A percentile compares a stretch with the other conserved stretches of the same genome.
These are phyloP conservation scores for Rhodotorula kratochvilovae DNA, from an alignment of 768 basidiomycete genomes.

Conservation along the genomic window DNA sequence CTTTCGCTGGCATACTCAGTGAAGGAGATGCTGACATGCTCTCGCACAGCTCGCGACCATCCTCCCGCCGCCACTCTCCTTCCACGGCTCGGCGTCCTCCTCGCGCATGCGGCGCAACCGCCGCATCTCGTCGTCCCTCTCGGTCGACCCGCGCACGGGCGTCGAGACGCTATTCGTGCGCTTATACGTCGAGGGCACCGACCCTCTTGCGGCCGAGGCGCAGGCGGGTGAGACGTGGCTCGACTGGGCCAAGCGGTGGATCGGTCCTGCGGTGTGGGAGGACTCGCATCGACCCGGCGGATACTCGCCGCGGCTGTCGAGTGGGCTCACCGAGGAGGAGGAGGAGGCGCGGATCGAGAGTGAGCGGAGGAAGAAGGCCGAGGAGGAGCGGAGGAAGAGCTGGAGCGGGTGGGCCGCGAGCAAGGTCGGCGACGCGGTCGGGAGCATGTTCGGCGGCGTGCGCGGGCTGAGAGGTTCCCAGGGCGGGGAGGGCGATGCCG, in stretches of 20 bases:
- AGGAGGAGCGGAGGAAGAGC: slow-evolving; percentile 1
- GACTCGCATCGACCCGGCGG: slow-evolving; percentile 19
- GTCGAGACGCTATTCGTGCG: slow-evolving; percentile 31
- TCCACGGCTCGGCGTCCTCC: slow-evolving; percentile 23
- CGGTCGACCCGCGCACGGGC: slow-evolving; percentile 21
- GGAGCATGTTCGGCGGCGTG: not conserved
- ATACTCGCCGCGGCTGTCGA: slow-evolving; percentile 8
- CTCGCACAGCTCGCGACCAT: slow-evolving; percentile 11
- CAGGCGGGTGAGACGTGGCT: slow-evolving; percentile 10
- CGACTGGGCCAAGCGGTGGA: slow-evolving; percentile 31
- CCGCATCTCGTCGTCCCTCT: slow-evolving; percentile 13
- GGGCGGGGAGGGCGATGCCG: not conserved
- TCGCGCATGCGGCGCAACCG: slow-evolving; percentile 23
- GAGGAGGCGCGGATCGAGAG: not conserved
- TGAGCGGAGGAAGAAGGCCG: not conserved
- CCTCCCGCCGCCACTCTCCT: slow-evolving; percentile 21
- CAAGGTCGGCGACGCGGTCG: slow-evolving; percentile 3
- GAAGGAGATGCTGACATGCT: not conserved
- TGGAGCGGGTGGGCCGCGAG: not conserved
- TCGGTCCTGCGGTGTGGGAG: slow-evolving; percentile 33
- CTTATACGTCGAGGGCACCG: slow-evolving; percentile 35
- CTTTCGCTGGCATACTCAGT: not conserved
- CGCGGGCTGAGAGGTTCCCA: not conserved
- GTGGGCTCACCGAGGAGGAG: not conserved
- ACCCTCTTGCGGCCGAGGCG: slow-evolving; percentile 13